These are phyloP conservation scores for Corylus heterophylla DNA, from an alignment of 306 rosid species.

Conservation along the genomic window DNA sequence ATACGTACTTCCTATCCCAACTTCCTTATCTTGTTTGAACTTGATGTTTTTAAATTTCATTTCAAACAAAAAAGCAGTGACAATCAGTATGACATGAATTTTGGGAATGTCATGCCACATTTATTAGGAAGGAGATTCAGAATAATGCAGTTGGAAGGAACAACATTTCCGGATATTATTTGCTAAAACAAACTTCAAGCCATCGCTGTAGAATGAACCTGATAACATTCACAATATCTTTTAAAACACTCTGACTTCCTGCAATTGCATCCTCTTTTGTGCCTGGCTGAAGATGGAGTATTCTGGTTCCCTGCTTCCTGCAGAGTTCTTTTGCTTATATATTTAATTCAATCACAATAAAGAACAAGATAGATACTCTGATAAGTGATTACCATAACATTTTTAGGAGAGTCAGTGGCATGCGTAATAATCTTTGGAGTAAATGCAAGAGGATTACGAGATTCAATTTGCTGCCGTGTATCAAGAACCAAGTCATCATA, in stretches of 20 bases:
- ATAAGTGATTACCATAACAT: slow-evolving; percentile 21
- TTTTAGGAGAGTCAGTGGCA: slow-evolving; percentile 16
- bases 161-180: not conserved
- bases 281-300: slow-evolving; percentile 29
- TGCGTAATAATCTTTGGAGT: slow-evolving; percentile 26
- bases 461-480: slow-evolving; percentile 10
- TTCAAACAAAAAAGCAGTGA: not conserved
- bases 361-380: not conserved
- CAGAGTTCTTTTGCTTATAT: slow-evolving; percentile 5
- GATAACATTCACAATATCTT: slow-evolving; percentile 39
- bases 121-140: not conserved
- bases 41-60: not conserved
- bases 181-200: not conserved
- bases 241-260: slow-evolving; percentile 32
- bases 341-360: not conserved
- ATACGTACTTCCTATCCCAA: not conserved
- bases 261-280: slow-evolving; percentile 50
- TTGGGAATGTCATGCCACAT: not conserved
- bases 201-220: slow-evolving; percentile 25
- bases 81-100: not conserved
- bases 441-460: slow-evolving; percentile 41
- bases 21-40: not conserved
- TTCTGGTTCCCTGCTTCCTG: slow-evolving; percentile 25
- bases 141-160: not conserved
- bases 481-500: slow-evolving; percentile 21